Evolutionary conservation across 768 basidiomycete species (phyloP).

Genomic region (Collybia sordida): DNA sequence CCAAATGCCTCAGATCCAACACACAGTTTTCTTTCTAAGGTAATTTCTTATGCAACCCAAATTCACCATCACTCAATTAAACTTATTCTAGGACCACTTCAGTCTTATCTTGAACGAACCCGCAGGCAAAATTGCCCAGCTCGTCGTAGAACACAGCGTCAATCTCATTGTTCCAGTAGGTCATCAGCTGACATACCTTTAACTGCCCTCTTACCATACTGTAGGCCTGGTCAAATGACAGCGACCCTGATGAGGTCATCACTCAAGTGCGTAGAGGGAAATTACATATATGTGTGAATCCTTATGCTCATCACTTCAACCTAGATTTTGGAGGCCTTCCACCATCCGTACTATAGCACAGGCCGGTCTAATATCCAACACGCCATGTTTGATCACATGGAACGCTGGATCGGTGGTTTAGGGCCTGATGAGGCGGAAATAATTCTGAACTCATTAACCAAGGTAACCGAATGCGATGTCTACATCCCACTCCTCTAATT

Average conservation of each 20-base stretch:
- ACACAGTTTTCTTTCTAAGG: slow-evolving; percentile 72
- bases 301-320: neutral
- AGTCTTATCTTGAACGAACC: slow-evolving; percentile 72
- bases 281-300: neutral
- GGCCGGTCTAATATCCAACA: slow-evolving; percentile 54
- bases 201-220: neutral
- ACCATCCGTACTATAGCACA: slow-evolving; percentile 66
- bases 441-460: slow-evolving; percentile 50
- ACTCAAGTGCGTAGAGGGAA: slow-evolving; percentile 32
- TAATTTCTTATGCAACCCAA: slow-evolving; percentile 14
- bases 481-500: neutral
- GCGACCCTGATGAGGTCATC: slow-evolving; percentile 43
- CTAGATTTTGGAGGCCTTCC: slow-evolving; percentile 63
- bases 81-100: slow-evolving; percentile 58
- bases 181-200: neutral
- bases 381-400: slow-evolving; percentile 57
- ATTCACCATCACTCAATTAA: slow-evolving; percentile 1
- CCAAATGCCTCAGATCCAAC: slow-evolving; percentile 64
- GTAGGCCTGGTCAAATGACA: slow-evolving; percentile 50
- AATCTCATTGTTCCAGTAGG: slow-evolving; percentile 54
- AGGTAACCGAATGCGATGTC: slow-evolving; percentile 32
- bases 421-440: slow-evolving; percentile 40
- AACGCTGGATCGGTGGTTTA: slow-evolving; percentile 52
- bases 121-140: slow-evolving; percentile 69
- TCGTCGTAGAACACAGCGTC: slow-evolving; percentile 63